Evolutionary conservation across 2,329 filamentous ascomycete species (phyloP), one percentile per base, ranked within the genome.

Genomic region (Davidsoniella australis): DNA sequence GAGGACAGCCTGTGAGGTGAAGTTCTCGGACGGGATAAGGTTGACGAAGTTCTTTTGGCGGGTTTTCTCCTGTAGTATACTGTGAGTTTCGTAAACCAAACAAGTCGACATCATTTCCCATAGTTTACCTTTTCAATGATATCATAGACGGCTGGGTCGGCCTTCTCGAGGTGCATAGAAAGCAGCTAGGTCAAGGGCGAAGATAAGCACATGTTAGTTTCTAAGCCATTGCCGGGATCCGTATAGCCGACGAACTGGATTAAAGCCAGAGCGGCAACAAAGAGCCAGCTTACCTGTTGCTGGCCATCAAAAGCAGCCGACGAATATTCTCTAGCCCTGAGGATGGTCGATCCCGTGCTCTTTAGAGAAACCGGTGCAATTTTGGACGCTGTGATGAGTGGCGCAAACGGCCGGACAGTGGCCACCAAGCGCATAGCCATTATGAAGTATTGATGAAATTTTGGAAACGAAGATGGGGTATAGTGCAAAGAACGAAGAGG

Each of bases 1-100:
- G 50, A 94, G 75, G 17, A 94, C 87, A 26, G 87, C 85, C 64
- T 93, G 85, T 6, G 87, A 94, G 23, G 87, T 94, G 61, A 94
- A 94, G 69, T 94, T 94, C 68, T 94, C 87, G 5, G 87, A 94
- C 17, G 87, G 87, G 57, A 94, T 94, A 51, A 94, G 73, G 66
- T 96, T 96, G 69, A 98, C 94, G 61, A 95, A 98, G 66, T 96
- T 87, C 67, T 94, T 94, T 66, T 98, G 91, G 57, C 91, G 78
- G 57, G 75, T 76, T 76, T 96, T 96, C 72, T 98, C 91, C 85
- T 94, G 36, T 9, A 45, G 14, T 20, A 17, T 10, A 26, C 33
- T 45, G 37, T 40, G 23, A 18, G 46, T 24, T 43, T 41, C 20
- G 10, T 10, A n/a, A 14, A 14, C 17, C 17, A 37, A 9, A 14